A percentile compares a stretch with the other conserved stretches of the same genome.
Conservation (phyloP, 257 asterid genomes). For the Avicennia marina region DNA sequence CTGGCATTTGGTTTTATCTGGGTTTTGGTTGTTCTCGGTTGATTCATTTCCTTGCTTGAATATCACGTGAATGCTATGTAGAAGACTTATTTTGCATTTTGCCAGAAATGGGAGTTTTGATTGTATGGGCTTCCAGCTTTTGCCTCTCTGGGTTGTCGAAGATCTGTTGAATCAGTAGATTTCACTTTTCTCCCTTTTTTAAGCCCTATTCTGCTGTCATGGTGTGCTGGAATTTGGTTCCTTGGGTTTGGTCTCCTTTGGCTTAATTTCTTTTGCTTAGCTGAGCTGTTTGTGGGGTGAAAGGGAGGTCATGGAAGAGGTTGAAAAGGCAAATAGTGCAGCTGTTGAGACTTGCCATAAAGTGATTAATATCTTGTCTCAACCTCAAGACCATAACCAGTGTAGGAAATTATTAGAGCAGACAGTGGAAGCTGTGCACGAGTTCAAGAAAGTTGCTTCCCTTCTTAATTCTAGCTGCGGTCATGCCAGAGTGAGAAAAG, state of each 20-base stretch:
- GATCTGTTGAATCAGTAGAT: constrained; percentile 26
- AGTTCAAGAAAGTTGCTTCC: constrained; percentile 67
- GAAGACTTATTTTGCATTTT: neutral
- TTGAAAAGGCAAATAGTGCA: constrained; percentile 60
- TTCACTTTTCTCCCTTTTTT: constrained; percentile 2
- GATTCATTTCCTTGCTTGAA: constrained; percentile 16
- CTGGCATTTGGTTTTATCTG: too few relatives aligned
- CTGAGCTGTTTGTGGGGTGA: neutral
- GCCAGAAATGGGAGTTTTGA: constrained; percentile 21
- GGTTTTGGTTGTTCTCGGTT: neutral
- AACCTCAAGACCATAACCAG: constrained; percentile 48
- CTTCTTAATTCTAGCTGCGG: constrained; percentile 60
- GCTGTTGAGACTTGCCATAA: constrained; percentile 80
- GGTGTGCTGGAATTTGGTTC: constrained; percentile 14
- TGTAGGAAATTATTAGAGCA: constrained; percentile 45
- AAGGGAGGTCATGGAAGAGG: constrained; percentile 57
- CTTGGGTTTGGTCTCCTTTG: constrained; percentile 18
- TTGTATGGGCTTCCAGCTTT: neutral
- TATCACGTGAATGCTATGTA: constrained; percentile 9
- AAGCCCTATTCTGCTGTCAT: constrained; percentile 11
- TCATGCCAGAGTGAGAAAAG: constrained; percentile 80
- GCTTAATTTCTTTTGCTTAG: neutral
- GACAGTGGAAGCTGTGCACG: constrained; percentile 68
- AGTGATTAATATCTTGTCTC: constrained; percentile 58
- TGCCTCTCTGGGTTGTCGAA: constrained; percentile 21